A percentile compares a stretch with the other conserved stretches of the same genome.
phyloP scores from a whole-genome alignment of 768 basidiomycete genomes.

The Podaxis sp. region DNA sequence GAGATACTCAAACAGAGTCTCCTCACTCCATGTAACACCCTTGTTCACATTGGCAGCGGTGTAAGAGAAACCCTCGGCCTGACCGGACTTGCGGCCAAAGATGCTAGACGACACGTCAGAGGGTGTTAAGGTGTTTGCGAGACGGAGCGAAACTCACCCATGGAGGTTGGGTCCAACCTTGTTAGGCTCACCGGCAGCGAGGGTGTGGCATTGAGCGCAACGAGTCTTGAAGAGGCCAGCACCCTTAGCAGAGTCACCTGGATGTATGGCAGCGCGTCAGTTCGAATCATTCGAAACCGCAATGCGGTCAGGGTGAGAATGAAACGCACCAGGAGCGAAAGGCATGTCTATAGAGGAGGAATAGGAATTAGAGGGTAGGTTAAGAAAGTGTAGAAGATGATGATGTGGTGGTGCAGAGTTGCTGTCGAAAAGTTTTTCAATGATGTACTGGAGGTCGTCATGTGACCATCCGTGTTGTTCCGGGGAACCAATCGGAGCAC shows the following conservation, averaged over 20 bases:
- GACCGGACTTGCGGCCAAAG: slow-evolving; percentile 84
- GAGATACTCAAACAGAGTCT: slow-evolving; percentile 93
- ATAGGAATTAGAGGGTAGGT: slow-evolving; percentile 14
- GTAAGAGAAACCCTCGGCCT: slow-evolving; percentile 83
- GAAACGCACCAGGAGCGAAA: slow-evolving; percentile 34
- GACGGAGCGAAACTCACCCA: slow-evolving; percentile 50
- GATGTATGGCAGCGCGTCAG: not conserved
- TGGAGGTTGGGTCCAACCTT: slow-evolving; percentile 96
- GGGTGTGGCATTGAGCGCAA: slow-evolving; percentile 91
- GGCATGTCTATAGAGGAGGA: slow-evolving; percentile 28
- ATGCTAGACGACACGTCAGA: slow-evolving; percentile 37
- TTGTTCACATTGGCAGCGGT: slow-evolving; percentile 96
- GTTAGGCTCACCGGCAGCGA: slow-evolving; percentile 70
- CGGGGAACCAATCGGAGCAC: slow-evolving; percentile 25
- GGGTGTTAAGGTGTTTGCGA: not conserved
- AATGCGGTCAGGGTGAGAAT: slow-evolving; percentile 39
- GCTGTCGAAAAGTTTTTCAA: slow-evolving; percentile 21
- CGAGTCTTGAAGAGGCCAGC: slow-evolving; percentile 96
- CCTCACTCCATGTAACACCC: slow-evolving; percentile 79
- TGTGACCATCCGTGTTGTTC: slow-evolving; percentile 28
- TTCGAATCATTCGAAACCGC: not conserved
- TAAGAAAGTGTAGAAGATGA: slow-evolving; percentile 6
- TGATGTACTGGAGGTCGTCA: slow-evolving; percentile 16
- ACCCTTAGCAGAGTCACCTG: slow-evolving; percentile 86
- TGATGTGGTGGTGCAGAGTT: slow-evolving; percentile 16